These are phyloP conservation scores for Paecilomyces sp. DNA, from an alignment of 2,329 filamentous ascomycete species.

Conservation along the genomic window DNA sequence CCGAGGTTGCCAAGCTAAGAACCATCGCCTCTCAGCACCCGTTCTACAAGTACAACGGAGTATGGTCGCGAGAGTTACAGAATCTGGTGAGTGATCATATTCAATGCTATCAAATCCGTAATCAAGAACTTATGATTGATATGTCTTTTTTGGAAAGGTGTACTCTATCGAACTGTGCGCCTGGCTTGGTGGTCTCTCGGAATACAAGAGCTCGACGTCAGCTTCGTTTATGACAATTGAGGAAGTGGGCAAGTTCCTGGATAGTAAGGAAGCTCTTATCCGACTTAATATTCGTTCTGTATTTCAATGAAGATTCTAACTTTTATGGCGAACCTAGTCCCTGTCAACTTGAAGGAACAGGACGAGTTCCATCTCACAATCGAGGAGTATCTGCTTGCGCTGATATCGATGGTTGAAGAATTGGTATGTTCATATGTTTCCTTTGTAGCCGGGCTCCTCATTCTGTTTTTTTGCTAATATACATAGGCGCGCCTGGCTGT, in stretches of 20 bases:
- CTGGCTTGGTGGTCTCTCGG: slow-evolving; percentile 70
- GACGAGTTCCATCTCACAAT: slow-evolving; percentile 94
- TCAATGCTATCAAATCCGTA: background rate
- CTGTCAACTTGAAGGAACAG: slow-evolving; percentile 80
- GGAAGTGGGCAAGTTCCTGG: slow-evolving; percentile 71
- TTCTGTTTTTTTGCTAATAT: background rate
- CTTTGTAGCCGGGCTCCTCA: background rate
- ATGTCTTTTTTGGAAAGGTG: slow-evolving; percentile 39
- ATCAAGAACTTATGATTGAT: background rate
- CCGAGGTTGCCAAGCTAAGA: slow-evolving; percentile 63
- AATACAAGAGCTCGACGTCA: slow-evolving; percentile 48
- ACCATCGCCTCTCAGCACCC: slow-evolving; percentile 74
- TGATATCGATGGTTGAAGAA: slow-evolving; percentile 85
- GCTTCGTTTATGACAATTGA: slow-evolving; percentile 77
- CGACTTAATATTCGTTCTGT: background rate
- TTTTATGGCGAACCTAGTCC: slow-evolving; percentile 51
- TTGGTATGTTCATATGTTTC: slow-evolving; percentile 44
- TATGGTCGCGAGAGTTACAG: slow-evolving; percentile 81
- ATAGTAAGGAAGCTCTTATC: slow-evolving; percentile 46
- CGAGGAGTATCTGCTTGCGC: slow-evolving; percentile 88
- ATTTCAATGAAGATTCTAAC: background rate
- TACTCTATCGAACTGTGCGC: slow-evolving; percentile 56
- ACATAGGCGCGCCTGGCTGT: slow-evolving; percentile 70
- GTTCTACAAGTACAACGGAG: slow-evolving; percentile 95
- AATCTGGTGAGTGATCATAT: slow-evolving; percentile 54